These are phyloP conservation scores for Kurtzmaniella quercitrusa DNA, from an alignment of 1,139 yeast species.

Conservation along the genomic window DNA sequence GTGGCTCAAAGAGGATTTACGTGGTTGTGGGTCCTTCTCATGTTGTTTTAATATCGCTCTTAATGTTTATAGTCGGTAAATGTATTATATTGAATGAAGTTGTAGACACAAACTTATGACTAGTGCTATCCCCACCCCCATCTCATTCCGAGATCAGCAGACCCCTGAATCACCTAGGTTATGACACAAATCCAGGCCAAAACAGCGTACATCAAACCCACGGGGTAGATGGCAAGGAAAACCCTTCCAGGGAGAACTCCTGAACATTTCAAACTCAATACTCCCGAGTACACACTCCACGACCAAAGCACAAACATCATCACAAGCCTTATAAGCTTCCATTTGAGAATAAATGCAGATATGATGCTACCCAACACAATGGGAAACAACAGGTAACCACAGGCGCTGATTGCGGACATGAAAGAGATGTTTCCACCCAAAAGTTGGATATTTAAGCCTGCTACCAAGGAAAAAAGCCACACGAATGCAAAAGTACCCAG, in stretches of 20 bases:
- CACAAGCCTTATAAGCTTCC: constrained; percentile 52
- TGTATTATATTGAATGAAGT: not conserved
- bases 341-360: constrained; percentile 49
- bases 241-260: constrained; percentile 70
- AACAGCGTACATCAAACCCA: constrained; percentile 68
- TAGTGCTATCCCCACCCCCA: not conserved
- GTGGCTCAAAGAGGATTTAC: not conserved
- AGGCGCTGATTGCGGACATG: constrained; percentile 75
- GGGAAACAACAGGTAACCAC: constrained; percentile 82
- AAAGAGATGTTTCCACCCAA: constrained; percentile 68
- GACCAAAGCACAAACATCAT: constrained; percentile 49
- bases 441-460: constrained; percentile 69
- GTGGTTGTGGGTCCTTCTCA: not conserved
- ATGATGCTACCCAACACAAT: constrained; percentile 60
- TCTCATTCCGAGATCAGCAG: not conserved
- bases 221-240: constrained; percentile 72
- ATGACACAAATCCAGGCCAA: constrained; percentile 78
- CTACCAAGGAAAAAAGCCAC: constrained; percentile 54
- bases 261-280: constrained; percentile 60
- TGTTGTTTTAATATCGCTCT: not conserved
- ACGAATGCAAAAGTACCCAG: constrained; percentile 42
- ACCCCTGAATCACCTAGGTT: constrained; percentile 28
- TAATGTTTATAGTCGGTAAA: not conserved
- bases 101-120: too few species aligned
- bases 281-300: constrained; percentile 75